Conservation (phyloP, 1,284 basidiomycete species). For the Boletus holoroseus region DNA sequence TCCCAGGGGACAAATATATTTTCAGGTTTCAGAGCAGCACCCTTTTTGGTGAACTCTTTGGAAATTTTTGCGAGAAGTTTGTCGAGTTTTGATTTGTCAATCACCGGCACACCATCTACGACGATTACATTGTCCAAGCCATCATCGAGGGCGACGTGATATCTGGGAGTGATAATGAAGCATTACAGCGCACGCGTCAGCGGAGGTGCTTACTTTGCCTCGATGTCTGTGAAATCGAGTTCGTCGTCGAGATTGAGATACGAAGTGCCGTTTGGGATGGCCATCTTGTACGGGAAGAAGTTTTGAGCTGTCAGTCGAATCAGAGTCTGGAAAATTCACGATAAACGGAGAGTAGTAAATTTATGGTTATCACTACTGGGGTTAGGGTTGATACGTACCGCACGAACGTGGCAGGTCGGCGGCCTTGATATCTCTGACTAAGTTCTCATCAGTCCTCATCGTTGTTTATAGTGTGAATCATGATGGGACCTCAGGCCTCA, state of each 20-base stretch:
- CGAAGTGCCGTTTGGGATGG: constrained; percentile 28
- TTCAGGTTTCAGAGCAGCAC: constrained; percentile 69
- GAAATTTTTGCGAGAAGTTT: constrained; percentile 74
- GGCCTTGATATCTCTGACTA: too few relatives aligned
- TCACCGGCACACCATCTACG: constrained; percentile 81
- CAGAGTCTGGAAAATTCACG: not conserved
- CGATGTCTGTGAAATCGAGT: constrained; percentile 93
- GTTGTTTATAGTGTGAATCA: not conserved
- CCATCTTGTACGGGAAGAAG: constrained; percentile 19
- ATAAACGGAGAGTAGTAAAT: not conserved
- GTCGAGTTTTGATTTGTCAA: constrained; percentile 78
- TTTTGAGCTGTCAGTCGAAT: not conserved
- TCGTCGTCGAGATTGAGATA: constrained; percentile 52
- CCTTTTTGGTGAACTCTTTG: constrained; percentile 79
- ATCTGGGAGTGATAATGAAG: constrained; percentile 45
- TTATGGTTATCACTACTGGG: not conserved
- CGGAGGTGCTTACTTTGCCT: constrained; percentile 64
- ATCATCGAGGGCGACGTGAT: constrained; percentile 73
- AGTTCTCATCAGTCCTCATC: not conserved
- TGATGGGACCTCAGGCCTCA: not conserved
- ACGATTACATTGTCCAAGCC: constrained; percentile 84
- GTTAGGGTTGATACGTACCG: constrained; percentile 1
- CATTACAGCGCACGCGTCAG: constrained; percentile 1
- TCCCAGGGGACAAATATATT: constrained; percentile 85
- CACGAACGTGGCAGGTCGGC: constrained; percentile 8